phyloP scores from a whole-genome alignment of 2,329 filamentous ascomycete genomes.

The Stachybotrys chartarum region DNA sequence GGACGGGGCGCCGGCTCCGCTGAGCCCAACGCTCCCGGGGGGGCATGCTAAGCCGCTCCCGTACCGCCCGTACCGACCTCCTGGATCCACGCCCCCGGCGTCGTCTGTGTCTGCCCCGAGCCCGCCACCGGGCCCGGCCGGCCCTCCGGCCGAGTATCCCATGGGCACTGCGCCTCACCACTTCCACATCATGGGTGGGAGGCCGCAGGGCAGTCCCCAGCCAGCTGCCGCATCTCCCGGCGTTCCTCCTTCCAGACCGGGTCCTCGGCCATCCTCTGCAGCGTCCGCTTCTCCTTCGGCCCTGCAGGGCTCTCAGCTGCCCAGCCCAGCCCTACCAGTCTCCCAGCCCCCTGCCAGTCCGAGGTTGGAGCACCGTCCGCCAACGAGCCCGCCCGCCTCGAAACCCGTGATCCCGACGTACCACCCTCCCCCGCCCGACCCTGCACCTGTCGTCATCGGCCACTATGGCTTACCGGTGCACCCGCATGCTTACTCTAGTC shows the following conservation, averaged over 20 bases:
- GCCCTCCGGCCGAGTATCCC: conserved; percentile 6
- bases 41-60: conserved; percentile 8
- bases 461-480: neutral
- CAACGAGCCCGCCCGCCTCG: neutral
- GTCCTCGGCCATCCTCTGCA: conserved; percentile 2
- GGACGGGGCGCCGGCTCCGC: neutral
- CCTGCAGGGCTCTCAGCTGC: neutral
- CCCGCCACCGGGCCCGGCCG: conserved; percentile 4
- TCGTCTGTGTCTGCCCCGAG: conserved; percentile 4
- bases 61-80: conserved; percentile 22
- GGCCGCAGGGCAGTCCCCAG: neutral
- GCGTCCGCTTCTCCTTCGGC: neutral
- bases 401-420: neutral
- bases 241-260: neutral
- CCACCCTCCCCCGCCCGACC: neutral
- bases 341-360: neutral
- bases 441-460: neutral
- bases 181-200: conserved; percentile 6
- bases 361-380: neutral
- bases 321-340: neutral
- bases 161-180: conserved; percentile 14
- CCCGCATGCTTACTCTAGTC: neutral
- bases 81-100: conserved; percentile 8
- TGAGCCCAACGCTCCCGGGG: neutral
- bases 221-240: neutral